phyloP scores from a whole-genome alignment of 768 basidiomycete genomes.

The Albatrellus ellisii region DNA sequence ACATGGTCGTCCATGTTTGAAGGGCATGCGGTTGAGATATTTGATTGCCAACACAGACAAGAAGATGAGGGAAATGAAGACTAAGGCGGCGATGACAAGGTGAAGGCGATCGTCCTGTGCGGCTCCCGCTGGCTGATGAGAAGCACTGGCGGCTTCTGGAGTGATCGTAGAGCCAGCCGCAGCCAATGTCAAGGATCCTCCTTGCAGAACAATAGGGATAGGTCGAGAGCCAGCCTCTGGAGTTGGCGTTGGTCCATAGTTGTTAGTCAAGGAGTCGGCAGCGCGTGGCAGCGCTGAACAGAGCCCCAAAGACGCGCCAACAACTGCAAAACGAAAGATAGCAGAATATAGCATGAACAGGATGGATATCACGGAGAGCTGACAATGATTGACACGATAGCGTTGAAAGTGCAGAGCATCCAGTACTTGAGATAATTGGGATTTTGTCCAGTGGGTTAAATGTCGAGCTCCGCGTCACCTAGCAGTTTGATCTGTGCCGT shows the following conservation, averaged over 20 bases:
- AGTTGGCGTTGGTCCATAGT: not conserved
- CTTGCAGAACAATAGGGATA: not conserved
- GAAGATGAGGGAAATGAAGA: constrained; percentile 5
- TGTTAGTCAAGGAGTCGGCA: not conserved
- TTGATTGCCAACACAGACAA: constrained; percentile 7
- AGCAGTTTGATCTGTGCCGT: too few species aligned
- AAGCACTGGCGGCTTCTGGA: constrained; percentile 2
- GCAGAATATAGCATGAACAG: not conserved
- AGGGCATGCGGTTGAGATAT: constrained; percentile 6
- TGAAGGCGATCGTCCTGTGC: constrained; percentile 6
- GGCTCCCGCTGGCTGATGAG: not conserved
- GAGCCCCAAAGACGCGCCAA: not conserved
- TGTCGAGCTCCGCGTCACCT: too few species aligned
- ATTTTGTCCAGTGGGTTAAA: too few species aligned
- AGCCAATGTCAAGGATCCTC: too few species aligned
- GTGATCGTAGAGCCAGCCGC: not conserved
- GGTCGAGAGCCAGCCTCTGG: not conserved
- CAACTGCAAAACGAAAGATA: not conserved
- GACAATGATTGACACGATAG: too few species aligned
- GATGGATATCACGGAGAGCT: too few species aligned
- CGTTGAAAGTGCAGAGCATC: too few species aligned
- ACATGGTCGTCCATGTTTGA: not conserved
- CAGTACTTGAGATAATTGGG: too few species aligned
- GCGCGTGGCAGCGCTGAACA: not conserved
- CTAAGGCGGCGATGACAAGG: constrained; percentile 8